These are phyloP conservation scores for Phytophthora nicotianae DNA, from an alignment of 352 stramenopile species.

Conservation along the genomic window DNA sequence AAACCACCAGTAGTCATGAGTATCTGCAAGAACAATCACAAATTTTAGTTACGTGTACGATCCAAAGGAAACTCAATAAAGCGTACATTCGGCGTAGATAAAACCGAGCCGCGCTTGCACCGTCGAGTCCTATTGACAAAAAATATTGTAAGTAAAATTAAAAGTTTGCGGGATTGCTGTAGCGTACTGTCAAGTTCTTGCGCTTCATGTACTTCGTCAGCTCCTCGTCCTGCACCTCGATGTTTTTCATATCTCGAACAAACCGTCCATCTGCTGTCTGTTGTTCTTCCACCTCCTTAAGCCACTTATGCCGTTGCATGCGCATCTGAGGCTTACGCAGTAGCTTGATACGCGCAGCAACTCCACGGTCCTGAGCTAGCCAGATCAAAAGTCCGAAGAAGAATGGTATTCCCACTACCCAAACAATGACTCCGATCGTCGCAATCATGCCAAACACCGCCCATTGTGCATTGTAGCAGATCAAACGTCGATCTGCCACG, in stretches of 20 bases:
- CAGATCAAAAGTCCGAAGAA: slow-evolving; percentile 83
- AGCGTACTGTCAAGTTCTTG: slow-evolving; percentile 67
- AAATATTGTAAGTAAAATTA: background rate
- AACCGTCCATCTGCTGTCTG: slow-evolving; percentile 51
- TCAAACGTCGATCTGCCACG: slow-evolving; percentile 65
- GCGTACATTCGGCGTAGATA: slow-evolving; percentile 80
- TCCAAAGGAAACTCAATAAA: background rate
- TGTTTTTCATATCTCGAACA: slow-evolving; percentile 61
- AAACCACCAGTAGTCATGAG: slow-evolving; percentile 78
- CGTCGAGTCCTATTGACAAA: slow-evolving; percentile 55
- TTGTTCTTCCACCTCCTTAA: slow-evolving; percentile 58
- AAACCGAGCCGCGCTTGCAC: slow-evolving; percentile 72
- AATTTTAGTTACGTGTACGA: slow-evolving; percentile 1
- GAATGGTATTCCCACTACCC: slow-evolving; percentile 79
- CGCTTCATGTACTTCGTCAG: slow-evolving; percentile 76
- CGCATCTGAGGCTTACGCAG: slow-evolving; percentile 49
- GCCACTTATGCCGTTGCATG: slow-evolving; percentile 60
- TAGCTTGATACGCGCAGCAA: slow-evolving; percentile 52
- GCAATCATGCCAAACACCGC: slow-evolving; percentile 64
- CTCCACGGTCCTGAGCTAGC: slow-evolving; percentile 61
- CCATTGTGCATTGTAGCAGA: slow-evolving; percentile 76
- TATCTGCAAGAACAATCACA: slow-evolving; percentile 40
- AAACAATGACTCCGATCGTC: slow-evolving; percentile 60
- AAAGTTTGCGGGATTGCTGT: background rate
- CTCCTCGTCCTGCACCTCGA: slow-evolving; percentile 66